Evolutionary conservation across 441 rosid genomes (phyloP).

Genomic region (Populus hybrid): DNA sequence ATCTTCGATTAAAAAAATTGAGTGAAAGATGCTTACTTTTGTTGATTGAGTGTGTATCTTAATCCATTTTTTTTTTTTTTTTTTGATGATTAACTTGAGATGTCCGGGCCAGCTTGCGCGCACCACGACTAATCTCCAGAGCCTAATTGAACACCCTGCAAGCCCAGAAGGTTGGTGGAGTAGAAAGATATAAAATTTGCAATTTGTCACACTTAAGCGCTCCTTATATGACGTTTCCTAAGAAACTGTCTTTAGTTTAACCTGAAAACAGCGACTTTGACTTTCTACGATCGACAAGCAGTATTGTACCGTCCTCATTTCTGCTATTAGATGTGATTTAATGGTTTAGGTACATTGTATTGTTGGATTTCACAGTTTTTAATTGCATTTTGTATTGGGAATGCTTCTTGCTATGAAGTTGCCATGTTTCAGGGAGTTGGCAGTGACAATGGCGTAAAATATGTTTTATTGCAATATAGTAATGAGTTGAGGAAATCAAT

Average conservation of each 20-base stretch:
- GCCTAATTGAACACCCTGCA: too few species aligned
- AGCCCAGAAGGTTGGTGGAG: too few species aligned
- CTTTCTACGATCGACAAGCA: neutral
- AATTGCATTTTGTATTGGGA: slow-evolving; percentile 14
- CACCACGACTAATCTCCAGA: too few species aligned
- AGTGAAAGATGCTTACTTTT: neutral
- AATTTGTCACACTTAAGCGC: neutral
- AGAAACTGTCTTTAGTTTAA: neutral
- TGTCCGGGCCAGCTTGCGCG: too few species aligned
- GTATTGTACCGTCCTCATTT: neutral
- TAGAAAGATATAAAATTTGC: neutral
- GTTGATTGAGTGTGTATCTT: neutral
- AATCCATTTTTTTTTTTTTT: neutral
- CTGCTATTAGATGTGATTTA: slow-evolving; percentile 5
- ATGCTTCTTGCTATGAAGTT: slow-evolving; percentile 5
- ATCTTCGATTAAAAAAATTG: neutral
- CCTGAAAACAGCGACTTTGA: neutral
- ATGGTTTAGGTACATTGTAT: slow-evolving; percentile 8
- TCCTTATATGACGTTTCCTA: neutral
- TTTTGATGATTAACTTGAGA: too few species aligned
- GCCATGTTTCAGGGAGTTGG: slow-evolving; percentile 11
- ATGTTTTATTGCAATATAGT: slow-evolving; percentile 7
- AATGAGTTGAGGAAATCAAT: slow-evolving; percentile 8
- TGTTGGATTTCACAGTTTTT: slow-evolving; percentile 9
- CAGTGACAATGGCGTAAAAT: slow-evolving; percentile 3